These are phyloP conservation scores for Geotrichum carabidarum DNA, from an alignment of 1,139 yeast species.

Conservation along the genomic window DNA sequence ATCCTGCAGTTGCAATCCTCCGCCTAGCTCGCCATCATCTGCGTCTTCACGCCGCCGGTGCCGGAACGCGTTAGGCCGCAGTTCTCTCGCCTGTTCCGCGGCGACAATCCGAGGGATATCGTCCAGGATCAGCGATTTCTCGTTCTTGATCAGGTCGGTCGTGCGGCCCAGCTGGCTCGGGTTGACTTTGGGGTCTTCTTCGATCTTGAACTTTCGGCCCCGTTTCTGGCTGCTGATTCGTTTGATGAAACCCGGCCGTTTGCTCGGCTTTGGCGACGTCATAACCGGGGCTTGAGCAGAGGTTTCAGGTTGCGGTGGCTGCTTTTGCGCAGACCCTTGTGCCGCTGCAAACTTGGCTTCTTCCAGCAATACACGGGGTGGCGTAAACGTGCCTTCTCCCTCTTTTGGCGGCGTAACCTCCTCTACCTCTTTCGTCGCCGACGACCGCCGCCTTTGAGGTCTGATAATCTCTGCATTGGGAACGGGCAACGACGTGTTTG, in stretches of 20 bases:
- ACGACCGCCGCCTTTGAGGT: background rate
- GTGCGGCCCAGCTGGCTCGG: conserved; percentile 42
- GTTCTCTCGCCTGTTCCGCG: conserved; percentile 92
- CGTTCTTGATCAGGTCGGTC: conserved; percentile 67
- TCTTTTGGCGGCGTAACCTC: background rate
- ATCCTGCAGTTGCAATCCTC: conserved; percentile 22
- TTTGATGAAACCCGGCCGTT: conserved; percentile 16
- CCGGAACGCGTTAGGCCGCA: conserved; percentile 31
- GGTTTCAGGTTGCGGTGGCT: background rate
- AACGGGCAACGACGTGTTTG: conserved; percentile 20
- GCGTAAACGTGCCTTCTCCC: background rate
- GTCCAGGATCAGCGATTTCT: conserved; percentile 82
- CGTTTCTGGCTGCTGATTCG: conserved; percentile 16
- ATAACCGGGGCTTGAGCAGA: background rate
- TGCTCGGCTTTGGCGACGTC: background rate
- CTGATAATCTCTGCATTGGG: background rate
- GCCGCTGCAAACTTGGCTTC: background rate
- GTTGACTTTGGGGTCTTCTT: background rate
- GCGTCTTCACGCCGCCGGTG: conserved; percentile 23
- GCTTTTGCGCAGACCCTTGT: background rate
- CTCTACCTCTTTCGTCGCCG: background rate
- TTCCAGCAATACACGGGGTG: background rate
- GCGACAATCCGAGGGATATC: conserved; percentile 97
- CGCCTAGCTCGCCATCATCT: conserved; percentile 15
- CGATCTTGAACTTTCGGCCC: conserved; percentile 12